These are phyloP conservation scores for Diplodia sapinea DNA, from an alignment of 2,329 filamentous ascomycete genomes.

Conservation along the genomic window DNA sequence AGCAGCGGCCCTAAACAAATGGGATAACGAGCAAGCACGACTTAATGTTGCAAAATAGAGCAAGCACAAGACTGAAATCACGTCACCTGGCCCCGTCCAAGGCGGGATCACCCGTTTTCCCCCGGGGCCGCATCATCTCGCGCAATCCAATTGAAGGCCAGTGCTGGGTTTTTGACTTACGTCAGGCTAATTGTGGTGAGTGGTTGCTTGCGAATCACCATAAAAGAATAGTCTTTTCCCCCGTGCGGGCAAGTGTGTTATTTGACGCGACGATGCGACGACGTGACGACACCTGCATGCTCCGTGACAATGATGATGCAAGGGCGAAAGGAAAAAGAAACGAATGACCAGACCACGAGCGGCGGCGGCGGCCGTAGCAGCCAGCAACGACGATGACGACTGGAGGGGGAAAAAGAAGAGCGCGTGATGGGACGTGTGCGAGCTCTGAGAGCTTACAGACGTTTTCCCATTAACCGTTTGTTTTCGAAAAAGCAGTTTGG, in stretches of 20 bases:
- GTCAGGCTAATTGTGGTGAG: not conserved
- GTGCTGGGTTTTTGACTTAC: not conserved
- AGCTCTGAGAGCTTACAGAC: not conserved
- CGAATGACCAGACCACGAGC: not conserved
- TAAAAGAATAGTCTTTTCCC: not conserved
- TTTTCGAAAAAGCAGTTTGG: not conserved
- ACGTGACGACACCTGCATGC: not conserved
- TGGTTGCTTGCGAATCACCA: not conserved
- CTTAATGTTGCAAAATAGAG: conserved; percentile 15
- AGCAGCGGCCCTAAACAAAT: not conserved
- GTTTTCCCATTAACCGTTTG: not conserved
- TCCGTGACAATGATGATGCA: not conserved
- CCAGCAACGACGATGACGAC: too few species aligned
- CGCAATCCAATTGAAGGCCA: not conserved
- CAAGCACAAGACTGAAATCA: conserved; percentile 10
- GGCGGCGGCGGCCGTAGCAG: too few species aligned
- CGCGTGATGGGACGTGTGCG: too few species aligned
- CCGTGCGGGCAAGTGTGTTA: not conserved
- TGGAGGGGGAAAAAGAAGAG: too few species aligned
- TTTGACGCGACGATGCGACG: not conserved
- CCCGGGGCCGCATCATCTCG: too few species aligned
- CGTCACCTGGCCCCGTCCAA: conserved; percentile 11
- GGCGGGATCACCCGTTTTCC: not conserved
- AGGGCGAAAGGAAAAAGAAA: not conserved
- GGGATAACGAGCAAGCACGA: conserved; percentile 13